A percentile compares a stretch with the other conserved stretches of the same genome.
Conservation (phyloP, 2,329 filamentous ascomycete species). For the Stemphylium vesicarium region DNA sequence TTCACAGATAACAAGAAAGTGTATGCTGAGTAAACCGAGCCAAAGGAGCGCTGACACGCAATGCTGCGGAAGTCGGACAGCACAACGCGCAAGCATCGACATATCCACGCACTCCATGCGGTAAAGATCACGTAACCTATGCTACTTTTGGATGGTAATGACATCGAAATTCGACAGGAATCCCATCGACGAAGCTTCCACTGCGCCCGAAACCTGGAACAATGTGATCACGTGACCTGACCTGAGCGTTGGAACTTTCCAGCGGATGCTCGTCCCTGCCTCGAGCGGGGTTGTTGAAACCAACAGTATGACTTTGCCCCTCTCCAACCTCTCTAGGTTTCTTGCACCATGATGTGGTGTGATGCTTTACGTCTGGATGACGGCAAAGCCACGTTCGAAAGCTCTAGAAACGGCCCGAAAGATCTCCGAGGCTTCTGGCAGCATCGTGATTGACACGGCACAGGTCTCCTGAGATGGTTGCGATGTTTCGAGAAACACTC, state of each 20-base stretch:
- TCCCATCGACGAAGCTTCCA: background rate
- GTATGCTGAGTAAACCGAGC: background rate
- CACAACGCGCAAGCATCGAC: background rate
- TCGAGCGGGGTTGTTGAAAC: background rate
- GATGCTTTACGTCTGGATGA: constrained; percentile 9
- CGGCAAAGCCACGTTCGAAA: constrained; percentile 22
- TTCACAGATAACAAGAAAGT: constrained; percentile 17
- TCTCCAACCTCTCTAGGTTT: constrained; percentile 2
- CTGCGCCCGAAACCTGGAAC: background rate
- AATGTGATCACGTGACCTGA: constrained; percentile 21
- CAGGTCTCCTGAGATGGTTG: constrained; percentile 8
- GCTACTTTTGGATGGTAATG: background rate
- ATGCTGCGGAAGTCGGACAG: constrained; percentile 9
- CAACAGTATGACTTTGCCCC: constrained; percentile 1
- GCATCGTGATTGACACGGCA: constrained; percentile 14
- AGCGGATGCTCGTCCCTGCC: constrained; percentile 4
- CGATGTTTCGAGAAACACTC: constrained; percentile 38
- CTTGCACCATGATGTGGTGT: constrained; percentile 1
- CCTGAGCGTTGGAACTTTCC: constrained; percentile 11
- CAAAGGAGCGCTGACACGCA: background rate
- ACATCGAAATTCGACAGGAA: background rate
- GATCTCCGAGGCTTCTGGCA: constrained; percentile 29
- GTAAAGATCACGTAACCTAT: background rate
- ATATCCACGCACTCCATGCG: background rate
- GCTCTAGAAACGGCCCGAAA: constrained; percentile 33